These are phyloP conservation scores for Fraxinus albicans DNA, from an alignment of 305 asterid species.

Conservation along the genomic window DNA sequence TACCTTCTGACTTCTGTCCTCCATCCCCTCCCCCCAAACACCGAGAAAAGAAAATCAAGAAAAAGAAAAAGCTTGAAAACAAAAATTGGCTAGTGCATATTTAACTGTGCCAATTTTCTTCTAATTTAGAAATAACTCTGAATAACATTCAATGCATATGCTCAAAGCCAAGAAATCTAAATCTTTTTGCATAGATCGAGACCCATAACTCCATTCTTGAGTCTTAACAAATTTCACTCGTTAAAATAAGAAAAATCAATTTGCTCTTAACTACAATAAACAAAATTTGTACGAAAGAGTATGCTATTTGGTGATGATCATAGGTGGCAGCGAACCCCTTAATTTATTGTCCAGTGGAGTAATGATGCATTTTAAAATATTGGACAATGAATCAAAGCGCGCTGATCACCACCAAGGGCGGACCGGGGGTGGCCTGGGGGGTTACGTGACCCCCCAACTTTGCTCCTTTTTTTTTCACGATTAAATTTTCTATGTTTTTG, in stretches of 20 bases:
- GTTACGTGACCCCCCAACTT: no score
- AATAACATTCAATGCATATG: neutral
- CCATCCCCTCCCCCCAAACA: neutral
- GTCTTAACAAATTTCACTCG: neutral
- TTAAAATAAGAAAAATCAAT: neutral
- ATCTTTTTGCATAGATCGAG: neutral
- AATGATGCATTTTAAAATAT: neutral
- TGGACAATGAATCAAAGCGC: neutral
- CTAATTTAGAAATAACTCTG: neutral
- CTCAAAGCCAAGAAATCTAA: neutral
- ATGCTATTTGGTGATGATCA: neutral
- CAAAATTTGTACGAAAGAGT: neutral
- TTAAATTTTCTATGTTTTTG: no score
- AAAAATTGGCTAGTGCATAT: neutral
- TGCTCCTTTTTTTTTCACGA: no score
- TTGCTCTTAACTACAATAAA: neutral
- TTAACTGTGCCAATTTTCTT: neutral
- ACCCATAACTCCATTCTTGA: neutral
- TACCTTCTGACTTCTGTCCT: conserved; percentile 11
- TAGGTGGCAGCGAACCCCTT: neutral
- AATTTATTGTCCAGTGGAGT: neutral
- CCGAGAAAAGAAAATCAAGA: conserved; percentile 7
- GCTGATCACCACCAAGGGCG: neutral
- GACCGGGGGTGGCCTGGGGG: no score
- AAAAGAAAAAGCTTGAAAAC: conserved; percentile 24